Evolutionary conservation across 179 eudicot genomes (phyloP).

Genomic region (Beta macrorhiza): DNA sequence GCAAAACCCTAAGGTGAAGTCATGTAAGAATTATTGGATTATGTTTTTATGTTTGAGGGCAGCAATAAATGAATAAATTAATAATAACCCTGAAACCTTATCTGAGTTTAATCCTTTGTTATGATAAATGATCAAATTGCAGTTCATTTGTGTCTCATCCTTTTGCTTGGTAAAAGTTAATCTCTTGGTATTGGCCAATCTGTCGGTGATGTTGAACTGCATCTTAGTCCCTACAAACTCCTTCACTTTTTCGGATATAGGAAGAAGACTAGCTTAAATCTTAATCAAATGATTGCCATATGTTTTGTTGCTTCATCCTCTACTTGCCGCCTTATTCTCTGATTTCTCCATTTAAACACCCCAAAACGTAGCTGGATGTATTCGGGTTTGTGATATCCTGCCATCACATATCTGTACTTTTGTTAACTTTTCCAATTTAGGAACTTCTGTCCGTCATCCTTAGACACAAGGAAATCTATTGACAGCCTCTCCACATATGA

Average conservation of each 20-base stretch:
- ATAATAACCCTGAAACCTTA: not conserved
- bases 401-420: not conserved
- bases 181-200: not conserved
- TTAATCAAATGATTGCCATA: not conserved
- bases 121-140: not conserved
- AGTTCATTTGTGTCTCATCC: not conserved
- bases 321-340: not conserved
- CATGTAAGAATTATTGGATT: conserved; percentile 55
- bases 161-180: not conserved
- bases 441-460: not conserved
- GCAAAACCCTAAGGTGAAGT: conserved; percentile 96
- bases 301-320: conserved; percentile 2
- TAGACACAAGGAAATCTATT: not conserved
- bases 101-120: conserved; percentile 10
- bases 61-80: conserved; percentile 1
- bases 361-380: no score
- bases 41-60: conserved; percentile 12
- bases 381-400: not conserved
- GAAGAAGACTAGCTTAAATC: not conserved
- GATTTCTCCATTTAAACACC: not conserved
- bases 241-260: not conserved
- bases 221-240: not conserved
- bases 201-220: not conserved
- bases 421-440: not conserved
- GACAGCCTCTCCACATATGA: not conserved